Base-by-base conservation (phyloP, 192 early-diverging fungal genomes). In the Helicostylum pulchrum region DNA sequence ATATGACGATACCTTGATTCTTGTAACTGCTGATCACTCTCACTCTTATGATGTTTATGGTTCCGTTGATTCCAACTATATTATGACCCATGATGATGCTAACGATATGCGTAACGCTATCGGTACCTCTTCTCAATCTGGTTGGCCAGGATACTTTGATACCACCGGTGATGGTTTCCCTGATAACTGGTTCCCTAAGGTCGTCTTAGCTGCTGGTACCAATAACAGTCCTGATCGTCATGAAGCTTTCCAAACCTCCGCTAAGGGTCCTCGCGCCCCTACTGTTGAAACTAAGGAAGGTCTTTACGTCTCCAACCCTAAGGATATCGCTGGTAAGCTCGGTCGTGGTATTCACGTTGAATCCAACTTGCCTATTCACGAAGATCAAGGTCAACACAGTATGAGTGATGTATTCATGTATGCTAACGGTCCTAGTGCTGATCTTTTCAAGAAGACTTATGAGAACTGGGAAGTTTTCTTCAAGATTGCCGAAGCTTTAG, bases 41-140 rank as follows among this genome's bases (percentile, higher is more conserved):
- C 86, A 87, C 56, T 80, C 75, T 5, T 87, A 77, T 74, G 84
- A 87, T 62, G 83, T 87, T 64, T 86, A 73, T 64, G 86, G 85
- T 34, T 74, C 81, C 59, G 83, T 87, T 47, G 86, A 87, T 64
- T 66, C 77, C 59, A 57, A 71, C 53, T 86, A 78, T 66, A 82
- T 87, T 64, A 70, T 68, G 67, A 66, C 54, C 0, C 73, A 67
- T 61, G 60, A 73, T n/a, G 65, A 74, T 47, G 69, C 78, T 43
- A 30, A 50, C 10, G 77, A 76, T 57, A 78, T 74, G 77, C 68
- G 55, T 57, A 71, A 74, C 60, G 64, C 77, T 8, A 72, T 81
- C 63, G 79, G 79, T 72, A 75, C 76, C 59, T 81, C 78, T 61
- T 74, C 67, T 53, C 66, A 76, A 71, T 70, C 77, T 52, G 79